phyloP scores from a whole-genome alignment of 169 alveolate species.

The Plasmodium berghei region DNA sequence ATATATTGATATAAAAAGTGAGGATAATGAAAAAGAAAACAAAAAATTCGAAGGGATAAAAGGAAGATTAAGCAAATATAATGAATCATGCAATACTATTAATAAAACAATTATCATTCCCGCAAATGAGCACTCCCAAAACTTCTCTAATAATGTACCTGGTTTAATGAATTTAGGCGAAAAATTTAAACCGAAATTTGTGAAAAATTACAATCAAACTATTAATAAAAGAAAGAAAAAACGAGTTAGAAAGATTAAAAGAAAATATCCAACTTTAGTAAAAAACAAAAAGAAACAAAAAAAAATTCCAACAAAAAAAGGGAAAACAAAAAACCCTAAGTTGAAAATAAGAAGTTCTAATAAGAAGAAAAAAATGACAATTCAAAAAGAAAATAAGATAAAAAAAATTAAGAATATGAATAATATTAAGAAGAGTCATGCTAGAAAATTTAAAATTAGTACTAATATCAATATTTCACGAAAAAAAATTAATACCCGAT shows the following conservation, averaged over 20 bases:
- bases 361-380: neutral
- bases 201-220: slow-evolving; percentile 40
- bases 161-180: too few relatives aligned
- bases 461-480: neutral
- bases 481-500: neutral
- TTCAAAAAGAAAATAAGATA: slow-evolving; percentile 8
- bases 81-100: too few relatives aligned
- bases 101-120: neutral
- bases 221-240: slow-evolving; percentile 6
- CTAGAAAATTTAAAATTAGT: neutral
- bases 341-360: neutral
- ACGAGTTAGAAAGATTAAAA: slow-evolving; percentile 11
- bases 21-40: too few relatives aligned
- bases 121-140: neutral
- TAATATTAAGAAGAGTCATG: neutral
- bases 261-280: neutral
- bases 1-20: too few relatives aligned
- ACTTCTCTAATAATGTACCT: neutral
- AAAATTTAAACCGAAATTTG: neutral
- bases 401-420: neutral
- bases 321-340: neutral
- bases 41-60: too few relatives aligned
- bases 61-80: too few relatives aligned
- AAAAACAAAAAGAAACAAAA: slow-evolving; percentile 9
- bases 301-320: neutral